Base-by-base conservation (phyloP, 2,329 filamentous ascomycete genomes). In the Septoria linicola region DNA sequence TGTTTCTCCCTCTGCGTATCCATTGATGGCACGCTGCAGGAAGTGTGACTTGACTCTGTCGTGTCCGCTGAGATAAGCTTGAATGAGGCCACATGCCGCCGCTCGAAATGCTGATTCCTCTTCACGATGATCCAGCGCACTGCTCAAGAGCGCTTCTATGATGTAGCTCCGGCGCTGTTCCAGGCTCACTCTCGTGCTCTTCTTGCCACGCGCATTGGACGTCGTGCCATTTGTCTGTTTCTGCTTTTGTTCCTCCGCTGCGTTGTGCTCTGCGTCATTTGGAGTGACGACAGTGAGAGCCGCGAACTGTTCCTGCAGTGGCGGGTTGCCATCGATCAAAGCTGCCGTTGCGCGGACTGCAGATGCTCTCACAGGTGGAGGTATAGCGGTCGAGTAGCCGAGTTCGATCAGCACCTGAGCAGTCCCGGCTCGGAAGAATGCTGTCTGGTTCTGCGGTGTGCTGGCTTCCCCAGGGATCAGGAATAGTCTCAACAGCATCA, bases 41-140 rank as follows among this genome's bases (percentile, higher is more conserved):
- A 97, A 96, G 71, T 97, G 91, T 45, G 85, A 77, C 39, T 87
- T 84, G 54, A 96, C 92, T 49, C 87, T 83, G 31, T 83, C 73
- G 68, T 97, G 91, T 39, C 86, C 83, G 62, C 81, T 83, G 63
- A 96, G 89, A 69, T 99, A 99, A 2, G 93, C 89, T 69, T 96
- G 91, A 55, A 99, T 82, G 64, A 92, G 95, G 62, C 92, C 86
- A 67, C 88, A 93, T 17, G 89, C 90, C 16, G 92, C 88, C 64
- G 90, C 81, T 19, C 93, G 84, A 31, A 92, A 77, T 68, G 95
- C 86, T 60, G 96, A 87, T 30, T 87, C 77, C 45, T 84, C 79
- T 16, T 81, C 72, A 0, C 84, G 75, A 23, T 85, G 79, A 17
- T 86, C 76, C 7, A 99, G 75, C 0, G 87, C 84, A 36, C 96